Conservation (phyloP, 768 basidiomycete genomes). For the Sporobolomyces phaffii region DNA sequence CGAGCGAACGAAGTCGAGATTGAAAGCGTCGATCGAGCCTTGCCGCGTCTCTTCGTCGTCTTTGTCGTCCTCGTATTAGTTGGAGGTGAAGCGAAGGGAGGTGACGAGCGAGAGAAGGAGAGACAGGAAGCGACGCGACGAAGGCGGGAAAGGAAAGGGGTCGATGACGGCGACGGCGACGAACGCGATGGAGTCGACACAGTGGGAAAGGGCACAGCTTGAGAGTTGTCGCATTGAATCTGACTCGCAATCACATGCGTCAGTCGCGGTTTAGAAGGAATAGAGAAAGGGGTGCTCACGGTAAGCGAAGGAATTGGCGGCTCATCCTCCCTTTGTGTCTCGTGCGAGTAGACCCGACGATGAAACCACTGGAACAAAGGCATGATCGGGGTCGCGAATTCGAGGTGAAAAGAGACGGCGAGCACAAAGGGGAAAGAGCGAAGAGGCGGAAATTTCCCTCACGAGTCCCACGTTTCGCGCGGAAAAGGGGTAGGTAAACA, state of each 20-base stretch:
- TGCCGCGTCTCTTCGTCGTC: background rate
- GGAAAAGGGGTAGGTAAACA: too few relatives aligned
- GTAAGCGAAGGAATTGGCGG: background rate
- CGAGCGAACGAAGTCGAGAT: background rate
- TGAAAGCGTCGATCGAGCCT: background rate
- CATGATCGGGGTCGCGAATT: too few relatives aligned
- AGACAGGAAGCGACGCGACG: constrained; percentile 6
- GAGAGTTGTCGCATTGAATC: background rate
- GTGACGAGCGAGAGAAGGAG: background rate
- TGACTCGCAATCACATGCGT: too few relatives aligned
- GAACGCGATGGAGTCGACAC: background rate
- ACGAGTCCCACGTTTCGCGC: too few relatives aligned
- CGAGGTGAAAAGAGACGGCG: too few relatives aligned
- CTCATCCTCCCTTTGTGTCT: background rate
- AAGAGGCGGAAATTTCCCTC: too few relatives aligned
- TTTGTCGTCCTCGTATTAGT: too few relatives aligned
- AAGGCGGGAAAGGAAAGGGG: too few relatives aligned
- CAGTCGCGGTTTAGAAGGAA: background rate
- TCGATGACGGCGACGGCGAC: too few relatives aligned
- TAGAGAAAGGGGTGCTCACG: background rate
- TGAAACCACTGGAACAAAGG: background rate
- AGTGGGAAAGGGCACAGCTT: background rate
- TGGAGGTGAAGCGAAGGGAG: background rate
- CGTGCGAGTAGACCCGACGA: background rate
- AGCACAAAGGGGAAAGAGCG: too few relatives aligned